Evolutionary conservation across 2,329 filamentous ascomycete genomes (phyloP).

Genomic region (Fusarium acutatum): DNA sequence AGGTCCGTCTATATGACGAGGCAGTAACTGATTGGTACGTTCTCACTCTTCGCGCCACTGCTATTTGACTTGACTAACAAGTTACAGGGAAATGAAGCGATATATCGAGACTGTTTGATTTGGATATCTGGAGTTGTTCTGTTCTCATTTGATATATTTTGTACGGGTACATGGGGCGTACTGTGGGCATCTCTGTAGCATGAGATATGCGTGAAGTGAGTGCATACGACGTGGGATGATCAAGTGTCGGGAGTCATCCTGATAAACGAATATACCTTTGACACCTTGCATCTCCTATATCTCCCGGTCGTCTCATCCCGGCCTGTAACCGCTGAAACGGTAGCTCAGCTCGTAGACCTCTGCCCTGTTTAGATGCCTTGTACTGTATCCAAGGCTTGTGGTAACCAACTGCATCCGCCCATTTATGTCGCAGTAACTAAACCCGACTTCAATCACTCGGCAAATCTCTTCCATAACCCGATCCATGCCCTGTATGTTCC

Average conservation of each 20-base stretch:
- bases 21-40: slow-evolving; percentile 96
- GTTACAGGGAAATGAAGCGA: slow-evolving; percentile 73
- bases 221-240: slow-evolving; percentile 5
- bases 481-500: not conserved
- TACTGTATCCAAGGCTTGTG: not conserved
- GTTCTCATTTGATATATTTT: not conserved
- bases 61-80: slow-evolving; percentile 22
- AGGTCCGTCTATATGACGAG: slow-evolving; percentile 90
- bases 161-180: slow-evolving; percentile 25
- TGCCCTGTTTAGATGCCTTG: not conserved
- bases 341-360: not conserved
- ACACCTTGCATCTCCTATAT: not conserved
- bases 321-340: not conserved
- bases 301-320: not conserved
- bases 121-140: slow-evolving; percentile 23
- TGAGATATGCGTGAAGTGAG: slow-evolving; percentile 5
- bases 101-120: slow-evolving; percentile 77
- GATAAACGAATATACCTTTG: slow-evolving; percentile 34
- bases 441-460: not conserved
- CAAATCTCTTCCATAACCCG: not conserved
- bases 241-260: slow-evolving; percentile 8
- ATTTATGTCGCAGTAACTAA: not conserved
- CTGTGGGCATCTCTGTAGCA: slow-evolving; percentile 17
- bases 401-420: not conserved
- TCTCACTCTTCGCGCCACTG: not conserved